Conservation (phyloP, 495 filamentous ascomycete genomes). For the Aspergillus sclerotioniger region DNA sequence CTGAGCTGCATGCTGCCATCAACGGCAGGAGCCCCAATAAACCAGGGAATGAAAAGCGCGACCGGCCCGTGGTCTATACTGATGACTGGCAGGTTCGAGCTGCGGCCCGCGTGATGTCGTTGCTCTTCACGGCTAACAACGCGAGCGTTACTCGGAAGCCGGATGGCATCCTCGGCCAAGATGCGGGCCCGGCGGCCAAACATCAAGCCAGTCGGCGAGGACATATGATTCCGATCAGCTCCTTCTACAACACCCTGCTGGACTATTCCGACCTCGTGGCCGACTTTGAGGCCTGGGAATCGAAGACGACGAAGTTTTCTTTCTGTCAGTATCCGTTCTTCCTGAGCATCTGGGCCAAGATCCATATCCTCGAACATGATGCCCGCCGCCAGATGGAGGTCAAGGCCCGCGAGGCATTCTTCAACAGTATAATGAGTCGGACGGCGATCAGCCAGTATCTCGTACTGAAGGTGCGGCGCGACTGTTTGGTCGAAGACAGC, state of each 20-base stretch:
- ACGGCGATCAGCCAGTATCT: constrained; percentile 78
- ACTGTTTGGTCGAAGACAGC: constrained; percentile 91
- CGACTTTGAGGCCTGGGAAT: constrained; percentile 90
- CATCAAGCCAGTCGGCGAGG: constrained; percentile 51
- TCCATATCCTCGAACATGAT: constrained; percentile 88
- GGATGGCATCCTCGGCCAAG: constrained; percentile 22
- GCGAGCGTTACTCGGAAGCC: constrained; percentile 37
- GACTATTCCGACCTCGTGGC: constrained; percentile 83
- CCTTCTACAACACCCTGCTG: constrained; percentile 84
- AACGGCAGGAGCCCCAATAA: constrained; percentile 55
- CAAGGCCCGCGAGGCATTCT: constrained; percentile 88
- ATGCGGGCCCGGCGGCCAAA: constrained; percentile 27
- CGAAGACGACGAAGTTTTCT: constrained; percentile 68
- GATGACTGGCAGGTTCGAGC: constrained; percentile 93
- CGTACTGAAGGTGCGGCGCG: constrained; percentile 72
- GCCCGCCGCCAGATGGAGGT: constrained; percentile 88
- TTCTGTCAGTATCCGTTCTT: constrained; percentile 97
- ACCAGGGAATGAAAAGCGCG: constrained; percentile 36
- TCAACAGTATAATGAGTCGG: constrained; percentile 76
- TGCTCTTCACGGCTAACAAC: constrained; percentile 84
- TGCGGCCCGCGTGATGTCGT: constrained; percentile 74
- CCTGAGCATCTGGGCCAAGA: constrained; percentile 90
- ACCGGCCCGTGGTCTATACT: constrained; percentile 61
- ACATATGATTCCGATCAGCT: constrained; percentile 71
- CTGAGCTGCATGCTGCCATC: constrained; percentile 78